phyloP scores from a whole-genome alignment of 176 grass and related monocot species.

The Lolium multiflorum region DNA sequence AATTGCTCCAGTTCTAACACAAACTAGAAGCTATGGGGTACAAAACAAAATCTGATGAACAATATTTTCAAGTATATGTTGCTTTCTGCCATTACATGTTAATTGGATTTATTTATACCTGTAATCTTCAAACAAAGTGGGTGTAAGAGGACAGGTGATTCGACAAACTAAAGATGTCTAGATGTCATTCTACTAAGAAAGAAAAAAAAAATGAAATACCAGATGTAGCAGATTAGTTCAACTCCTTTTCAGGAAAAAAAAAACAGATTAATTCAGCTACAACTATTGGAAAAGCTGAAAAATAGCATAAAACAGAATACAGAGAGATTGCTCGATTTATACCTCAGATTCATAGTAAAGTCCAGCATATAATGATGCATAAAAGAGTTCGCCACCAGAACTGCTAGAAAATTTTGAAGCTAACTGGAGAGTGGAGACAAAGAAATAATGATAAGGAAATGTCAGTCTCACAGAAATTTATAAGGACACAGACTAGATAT shows the following conservation, averaged over 20 bases:
- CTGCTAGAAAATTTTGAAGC: slow-evolving; percentile 56
- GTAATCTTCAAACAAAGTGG: not conserved
- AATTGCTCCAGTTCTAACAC: not conserved
- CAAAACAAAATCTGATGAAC: slow-evolving; percentile 1
- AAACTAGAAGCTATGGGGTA: not conserved
- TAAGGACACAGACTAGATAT: not conserved
- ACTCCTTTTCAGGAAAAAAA: no score
- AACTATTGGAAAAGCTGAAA: not conserved
- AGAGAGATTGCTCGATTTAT: not conserved
- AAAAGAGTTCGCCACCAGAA: slow-evolving; percentile 66
- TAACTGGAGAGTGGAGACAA: slow-evolving; percentile 72
- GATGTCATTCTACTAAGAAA: not conserved
- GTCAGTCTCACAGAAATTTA: not conserved
- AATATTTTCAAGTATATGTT: not conserved
- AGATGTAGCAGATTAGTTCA: not conserved
- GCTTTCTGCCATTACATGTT: not conserved
- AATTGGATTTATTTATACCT: not conserved
- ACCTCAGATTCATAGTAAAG: slow-evolving; percentile 95
- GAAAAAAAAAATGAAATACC: not conserved
- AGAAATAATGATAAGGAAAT: not conserved
- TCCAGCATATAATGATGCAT: slow-evolving; percentile 81
- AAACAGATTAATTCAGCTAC: not conserved
- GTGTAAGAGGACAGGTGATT: not conserved
- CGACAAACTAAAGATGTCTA: not conserved
- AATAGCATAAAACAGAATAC: not conserved